phyloP scores from a whole-genome alignment of 805 yeast genomes.

The Wickerhamomyces subpelliculosus region DNA sequence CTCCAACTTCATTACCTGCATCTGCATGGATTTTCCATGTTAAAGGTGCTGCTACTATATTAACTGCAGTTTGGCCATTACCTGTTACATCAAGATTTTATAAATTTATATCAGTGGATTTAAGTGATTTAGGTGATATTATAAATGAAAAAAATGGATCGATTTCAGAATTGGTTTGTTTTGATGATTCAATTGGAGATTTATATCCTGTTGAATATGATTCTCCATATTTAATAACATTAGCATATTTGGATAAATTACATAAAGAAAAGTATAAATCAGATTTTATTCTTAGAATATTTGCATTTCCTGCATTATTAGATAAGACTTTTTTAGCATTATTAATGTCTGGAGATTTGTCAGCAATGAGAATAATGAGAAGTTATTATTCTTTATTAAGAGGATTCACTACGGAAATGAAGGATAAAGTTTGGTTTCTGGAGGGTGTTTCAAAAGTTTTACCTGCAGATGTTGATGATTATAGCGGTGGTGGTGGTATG shows the following conservation, averaged over 20 bases:
- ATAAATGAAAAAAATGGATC: constrained; percentile 30
- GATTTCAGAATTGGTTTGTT: constrained; percentile 62
- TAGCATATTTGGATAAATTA: constrained; percentile 78
- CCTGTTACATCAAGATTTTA: constrained; percentile 61
- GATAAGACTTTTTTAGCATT: constrained; percentile 74
- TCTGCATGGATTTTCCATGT: constrained; percentile 97
- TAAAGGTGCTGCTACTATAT: constrained; percentile 92
- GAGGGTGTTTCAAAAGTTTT: constrained; percentile 86
- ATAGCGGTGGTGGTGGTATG: constrained; percentile 88
- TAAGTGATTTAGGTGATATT: constrained; percentile 79
- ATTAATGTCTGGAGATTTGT: constrained; percentile 75
- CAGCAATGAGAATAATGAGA: constrained; percentile 88
- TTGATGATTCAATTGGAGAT: constrained; percentile 79
- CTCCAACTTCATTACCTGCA: constrained; percentile 62
- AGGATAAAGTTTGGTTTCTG: constrained; percentile 86
- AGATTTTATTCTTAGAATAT: constrained; percentile 79
- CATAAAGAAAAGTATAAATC: constrained; percentile 77
- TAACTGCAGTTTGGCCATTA: constrained; percentile 94
- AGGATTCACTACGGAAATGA: constrained; percentile 79
- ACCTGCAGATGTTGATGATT: constrained; percentile 88
- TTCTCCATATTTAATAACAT: constrained; percentile 82
- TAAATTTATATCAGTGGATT: constrained; percentile 73
- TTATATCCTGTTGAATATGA: constrained; percentile 77
- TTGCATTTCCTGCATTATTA: constrained; percentile 88
- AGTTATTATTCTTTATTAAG: constrained; percentile 78